Conservation (phyloP, 768 basidiomycete species). For the Nevesoporus exiguus region DNA sequence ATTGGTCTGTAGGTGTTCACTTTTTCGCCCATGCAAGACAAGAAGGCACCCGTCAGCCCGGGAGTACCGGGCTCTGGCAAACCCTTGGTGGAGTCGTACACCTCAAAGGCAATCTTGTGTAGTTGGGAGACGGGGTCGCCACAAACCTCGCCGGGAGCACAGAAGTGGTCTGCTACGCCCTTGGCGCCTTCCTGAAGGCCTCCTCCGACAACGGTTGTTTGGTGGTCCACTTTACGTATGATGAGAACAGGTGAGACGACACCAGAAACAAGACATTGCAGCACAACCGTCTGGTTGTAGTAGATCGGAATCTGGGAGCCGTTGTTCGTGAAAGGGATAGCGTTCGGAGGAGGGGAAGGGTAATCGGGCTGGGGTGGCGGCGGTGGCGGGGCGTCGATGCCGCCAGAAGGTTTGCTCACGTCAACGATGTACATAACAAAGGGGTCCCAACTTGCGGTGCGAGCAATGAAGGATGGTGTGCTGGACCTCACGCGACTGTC, state of each 20-base stretch:
- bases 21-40: slow-evolving; percentile 91
- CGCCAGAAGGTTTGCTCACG: slow-evolving; percentile 76
- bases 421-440: slow-evolving; percentile 99
- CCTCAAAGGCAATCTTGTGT: slow-evolving; percentile 94
- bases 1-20: slow-evolving; percentile 87
- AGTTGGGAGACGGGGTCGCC: slow-evolving; percentile 94
- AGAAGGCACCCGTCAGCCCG: slow-evolving; percentile 75
- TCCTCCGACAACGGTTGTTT: slow-evolving; percentile 86
- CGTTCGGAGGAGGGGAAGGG: slow-evolving; percentile 88
- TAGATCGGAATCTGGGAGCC: slow-evolving; percentile 87
- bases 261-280: slow-evolving; percentile 92
- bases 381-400: slow-evolving; percentile 72
- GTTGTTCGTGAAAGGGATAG: slow-evolving; percentile 80
- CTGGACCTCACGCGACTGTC: slow-evolving; percentile 66
- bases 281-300: slow-evolving; percentile 94
- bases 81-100: slow-evolving; percentile 68
- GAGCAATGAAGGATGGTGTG: slow-evolving; percentile 84
- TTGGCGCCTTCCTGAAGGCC: slow-evolving; percentile 87
- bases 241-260: slow-evolving; percentile 91
- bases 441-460: slow-evolving; percentile 90
- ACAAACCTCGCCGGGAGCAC: slow-evolving; percentile 79
- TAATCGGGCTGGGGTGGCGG: slow-evolving; percentile 86
- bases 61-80: slow-evolving; percentile 76
- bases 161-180: slow-evolving; percentile 79
- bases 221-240: slow-evolving; percentile 91